Evolutionary conservation across 495 filamentous ascomycete species (phyloP), one percentile per base, ranked within the genome.

Genomic region (Venustampulla echinocandica): DNA sequence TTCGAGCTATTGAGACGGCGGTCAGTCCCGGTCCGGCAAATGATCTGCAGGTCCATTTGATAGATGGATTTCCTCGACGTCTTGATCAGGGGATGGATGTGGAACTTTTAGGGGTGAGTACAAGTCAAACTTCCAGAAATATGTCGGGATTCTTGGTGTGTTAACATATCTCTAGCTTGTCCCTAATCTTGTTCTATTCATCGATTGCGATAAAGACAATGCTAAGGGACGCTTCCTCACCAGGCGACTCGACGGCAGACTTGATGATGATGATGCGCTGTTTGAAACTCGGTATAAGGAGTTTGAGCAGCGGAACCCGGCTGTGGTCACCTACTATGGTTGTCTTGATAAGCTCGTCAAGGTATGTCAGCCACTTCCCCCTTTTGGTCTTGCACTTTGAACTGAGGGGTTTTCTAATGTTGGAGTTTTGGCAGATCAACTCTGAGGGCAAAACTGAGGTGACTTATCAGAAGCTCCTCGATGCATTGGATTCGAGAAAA

Each of bases 241-340:
- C 9, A 27, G 47, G 14, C 35, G 39, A 17, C 27, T 46, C 13
- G 13, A 50, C 35, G 46, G 37, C 23, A 10, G 40, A 17, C 39
- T 44, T 38, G 40, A 11, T 19, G 47, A 50, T 37, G 40, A 50
- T 28, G 20, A 50, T 20, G 47, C 28, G 27, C 35, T 38, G 18
- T 50, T 50, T 22, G 41, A 44, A 33, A 50, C 25, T 36, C 25
- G 47, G 39, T 50, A 43, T 30, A 22, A 50, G 27, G 39, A 50
- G 39, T 50, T 41, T 42, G 18, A 33, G 37, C 35, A 32, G n/a
- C 24, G 42, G 9, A 48, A 48, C 42, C 20, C 28, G 14, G 19
- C 15, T 35, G 32, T 39, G 11, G 24, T 4, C n/a, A n/a, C n/a
- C n/a, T n/a, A n/a, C n/a, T n/a, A n/a, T n/a, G n/a, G n/a, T n/a